These are phyloP conservation scores for Calcarisporium arbuscula DNA, from an alignment of 2,329 filamentous ascomycete genomes.

Conservation along the genomic window DNA sequence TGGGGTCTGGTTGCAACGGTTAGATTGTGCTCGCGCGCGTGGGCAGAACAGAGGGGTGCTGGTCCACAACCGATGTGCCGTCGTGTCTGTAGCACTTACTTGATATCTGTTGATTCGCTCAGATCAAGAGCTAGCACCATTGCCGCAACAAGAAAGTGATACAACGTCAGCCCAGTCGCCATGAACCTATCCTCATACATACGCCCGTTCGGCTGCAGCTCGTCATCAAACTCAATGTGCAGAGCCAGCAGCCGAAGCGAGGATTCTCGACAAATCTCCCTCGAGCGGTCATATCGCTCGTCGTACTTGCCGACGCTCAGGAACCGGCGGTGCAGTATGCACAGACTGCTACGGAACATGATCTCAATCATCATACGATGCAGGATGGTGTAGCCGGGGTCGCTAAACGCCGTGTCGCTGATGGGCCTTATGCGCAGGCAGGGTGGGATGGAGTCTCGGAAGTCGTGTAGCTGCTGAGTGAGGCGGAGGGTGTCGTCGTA, in stretches of 20 bases:
- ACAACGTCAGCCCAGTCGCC: slow-evolving; percentile 44
- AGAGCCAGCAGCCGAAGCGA: slow-evolving; percentile 38
- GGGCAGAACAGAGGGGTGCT: no score
- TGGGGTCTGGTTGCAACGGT: slow-evolving; percentile 14
- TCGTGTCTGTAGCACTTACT: slow-evolving; percentile 20
- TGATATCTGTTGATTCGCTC: slow-evolving; percentile 30
- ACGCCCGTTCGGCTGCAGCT: slow-evolving; percentile 41
- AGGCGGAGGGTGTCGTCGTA: slow-evolving; percentile 29
- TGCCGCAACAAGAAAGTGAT: slow-evolving; percentile 52
- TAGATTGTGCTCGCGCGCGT: slow-evolving; percentile 13
- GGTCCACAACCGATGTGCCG: no score
- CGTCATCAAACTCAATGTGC: slow-evolving; percentile 40
- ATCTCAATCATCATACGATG: slow-evolving; percentile 42
- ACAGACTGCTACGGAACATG: slow-evolving; percentile 41
- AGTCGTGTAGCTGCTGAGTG: slow-evolving; percentile 33
- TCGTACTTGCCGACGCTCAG: slow-evolving; percentile 33
- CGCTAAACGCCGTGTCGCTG: slow-evolving; percentile 33
- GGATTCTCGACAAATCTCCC: slow-evolving; percentile 34
- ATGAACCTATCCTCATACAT: slow-evolving; percentile 48
- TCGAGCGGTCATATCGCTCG: slow-evolving; percentile 30
- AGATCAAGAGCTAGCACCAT: slow-evolving; percentile 53
- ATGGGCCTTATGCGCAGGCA: slow-evolving; percentile 36
- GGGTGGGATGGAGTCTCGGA: slow-evolving; percentile 28
- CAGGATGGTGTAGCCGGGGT: slow-evolving; percentile 39
- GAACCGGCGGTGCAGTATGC: slow-evolving; percentile 44